phyloP scores from a whole-genome alignment of 2,329 filamentous ascomycete genomes.

The Aspergillus caelatus region DNA sequence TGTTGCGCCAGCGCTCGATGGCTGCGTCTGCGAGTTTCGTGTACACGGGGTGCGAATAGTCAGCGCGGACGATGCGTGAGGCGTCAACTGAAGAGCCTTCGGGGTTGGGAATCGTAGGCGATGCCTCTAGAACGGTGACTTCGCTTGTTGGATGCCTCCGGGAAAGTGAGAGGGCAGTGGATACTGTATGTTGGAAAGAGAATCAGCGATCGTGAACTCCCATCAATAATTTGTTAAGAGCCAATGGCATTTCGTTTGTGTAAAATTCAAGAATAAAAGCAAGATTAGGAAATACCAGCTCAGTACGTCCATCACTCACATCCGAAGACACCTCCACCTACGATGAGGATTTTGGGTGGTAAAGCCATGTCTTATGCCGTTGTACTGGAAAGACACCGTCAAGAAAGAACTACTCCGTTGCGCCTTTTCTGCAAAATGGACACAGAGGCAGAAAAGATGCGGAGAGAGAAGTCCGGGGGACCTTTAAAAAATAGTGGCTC shows the following conservation, averaged over 20 bases:
- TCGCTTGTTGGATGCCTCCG: slow-evolving; percentile 56
- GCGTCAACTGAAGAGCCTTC: slow-evolving; percentile 63
- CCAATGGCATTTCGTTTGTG: neutral
- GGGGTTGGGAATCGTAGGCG: slow-evolving; percentile 58
- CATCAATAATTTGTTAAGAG: neutral
- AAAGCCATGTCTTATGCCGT: slow-evolving; percentile 27
- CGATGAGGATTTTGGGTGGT: slow-evolving; percentile 43
- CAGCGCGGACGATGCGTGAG: slow-evolving; percentile 66
- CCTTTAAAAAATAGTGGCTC: neutral
- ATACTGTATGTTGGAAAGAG: slow-evolving; percentile 42
- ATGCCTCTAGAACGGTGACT: slow-evolving; percentile 62
- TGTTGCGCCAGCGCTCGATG: slow-evolving; percentile 66
- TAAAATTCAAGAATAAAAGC: neutral
- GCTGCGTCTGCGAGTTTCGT: slow-evolving; percentile 72
- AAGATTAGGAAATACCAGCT: slow-evolving; percentile 1
- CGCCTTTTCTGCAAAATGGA: neutral
- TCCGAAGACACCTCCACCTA: slow-evolving; percentile 48
- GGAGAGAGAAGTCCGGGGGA: neutral
- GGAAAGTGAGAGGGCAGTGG: slow-evolving; percentile 71
- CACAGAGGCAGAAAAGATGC: neutral
- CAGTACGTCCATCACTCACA: slow-evolving; percentile 33
- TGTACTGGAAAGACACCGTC: neutral
- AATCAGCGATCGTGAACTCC: neutral
- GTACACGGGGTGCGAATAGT: slow-evolving; percentile 83
- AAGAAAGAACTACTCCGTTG: neutral